Evolutionary conservation across 345 rosid species (phyloP).

Genomic region (Murraya koenigii): DNA sequence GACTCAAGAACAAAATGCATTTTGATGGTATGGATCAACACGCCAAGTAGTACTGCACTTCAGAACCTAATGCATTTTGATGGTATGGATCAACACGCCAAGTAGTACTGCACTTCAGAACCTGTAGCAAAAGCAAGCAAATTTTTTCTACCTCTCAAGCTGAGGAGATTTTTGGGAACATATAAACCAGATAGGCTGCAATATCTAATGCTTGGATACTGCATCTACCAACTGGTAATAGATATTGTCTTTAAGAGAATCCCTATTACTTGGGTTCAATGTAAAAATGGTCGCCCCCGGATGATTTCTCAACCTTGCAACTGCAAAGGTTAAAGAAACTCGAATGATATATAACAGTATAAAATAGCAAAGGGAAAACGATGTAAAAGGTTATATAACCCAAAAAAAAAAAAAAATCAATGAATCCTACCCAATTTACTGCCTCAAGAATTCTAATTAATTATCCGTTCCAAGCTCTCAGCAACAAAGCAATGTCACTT

Average conservation of each 20-base stretch:
- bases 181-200: not conserved
- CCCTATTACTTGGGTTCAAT: constrained; percentile 47
- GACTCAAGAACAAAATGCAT: not conserved
- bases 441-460: not conserved
- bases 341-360: not conserved
- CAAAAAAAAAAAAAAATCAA: not conserved
- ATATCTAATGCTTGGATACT: constrained; percentile 26
- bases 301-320: constrained; percentile 57
- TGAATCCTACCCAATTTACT: not conserved
- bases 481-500: not conserved
- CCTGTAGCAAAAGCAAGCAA: not conserved
- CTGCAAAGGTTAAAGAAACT: constrained; percentile 33
- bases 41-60: too few relatives aligned
- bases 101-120: not conserved
- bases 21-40: not conserved
- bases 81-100: too few relatives aligned
- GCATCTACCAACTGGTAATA: constrained; percentile 33
- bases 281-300: constrained; percentile 54
- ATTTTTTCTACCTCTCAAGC: not conserved
- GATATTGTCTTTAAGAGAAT: constrained; percentile 42
- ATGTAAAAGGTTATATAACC: too few relatives aligned
- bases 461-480: not conserved
- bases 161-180: not conserved
- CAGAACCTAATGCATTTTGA: not conserved
- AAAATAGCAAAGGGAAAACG: not conserved